Evolutionary conservation across 2,329 filamentous ascomycete species (phyloP).

Genomic region (Trichoderma koningii): DNA sequence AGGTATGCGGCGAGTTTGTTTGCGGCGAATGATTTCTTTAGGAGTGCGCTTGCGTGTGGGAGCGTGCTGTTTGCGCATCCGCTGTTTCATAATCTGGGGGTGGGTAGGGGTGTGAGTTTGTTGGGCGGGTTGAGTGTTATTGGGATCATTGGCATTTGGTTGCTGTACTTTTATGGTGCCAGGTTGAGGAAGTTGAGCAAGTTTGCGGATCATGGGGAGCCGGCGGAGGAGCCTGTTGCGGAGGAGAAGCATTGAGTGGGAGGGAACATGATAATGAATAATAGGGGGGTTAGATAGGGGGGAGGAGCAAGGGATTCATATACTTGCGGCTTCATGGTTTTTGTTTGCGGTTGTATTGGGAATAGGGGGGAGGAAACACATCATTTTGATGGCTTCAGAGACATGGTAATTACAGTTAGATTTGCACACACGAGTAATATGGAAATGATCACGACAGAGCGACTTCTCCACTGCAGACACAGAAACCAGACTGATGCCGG

Average conservation of each 20-base stretch:
- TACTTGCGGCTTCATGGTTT: neutral
- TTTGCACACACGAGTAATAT: neutral
- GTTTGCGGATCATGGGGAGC: slow-evolving; percentile 47
- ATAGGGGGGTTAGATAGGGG: neutral
- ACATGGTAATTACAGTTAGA: neutral
- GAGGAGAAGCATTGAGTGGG: neutral
- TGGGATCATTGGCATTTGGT: slow-evolving; percentile 60
- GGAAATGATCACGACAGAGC: neutral
- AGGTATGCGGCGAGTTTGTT: slow-evolving; percentile 61
- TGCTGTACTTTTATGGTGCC: slow-evolving; percentile 60
- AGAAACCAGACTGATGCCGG: too few species aligned
- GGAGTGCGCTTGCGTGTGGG: slow-evolving; percentile 59
- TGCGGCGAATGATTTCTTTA: slow-evolving; percentile 62
- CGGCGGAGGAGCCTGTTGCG: neutral
- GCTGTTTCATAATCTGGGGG: slow-evolving; percentile 60
- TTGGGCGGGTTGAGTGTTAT: slow-evolving; percentile 58
- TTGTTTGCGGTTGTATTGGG: neutral
- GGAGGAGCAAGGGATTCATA: neutral
- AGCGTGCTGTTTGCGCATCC: slow-evolving; percentile 62
- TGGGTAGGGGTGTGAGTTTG: slow-evolving; percentile 58
- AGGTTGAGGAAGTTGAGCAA: slow-evolving; percentile 57
- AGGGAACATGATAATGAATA: neutral
- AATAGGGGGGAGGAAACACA: neutral
- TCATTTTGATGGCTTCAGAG: neutral
- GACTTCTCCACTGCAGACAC: neutral